These are phyloP conservation scores for Botrytis paeoniae DNA, from an alignment of 2,329 filamentous ascomycete genomes.

Conservation along the genomic window DNA sequence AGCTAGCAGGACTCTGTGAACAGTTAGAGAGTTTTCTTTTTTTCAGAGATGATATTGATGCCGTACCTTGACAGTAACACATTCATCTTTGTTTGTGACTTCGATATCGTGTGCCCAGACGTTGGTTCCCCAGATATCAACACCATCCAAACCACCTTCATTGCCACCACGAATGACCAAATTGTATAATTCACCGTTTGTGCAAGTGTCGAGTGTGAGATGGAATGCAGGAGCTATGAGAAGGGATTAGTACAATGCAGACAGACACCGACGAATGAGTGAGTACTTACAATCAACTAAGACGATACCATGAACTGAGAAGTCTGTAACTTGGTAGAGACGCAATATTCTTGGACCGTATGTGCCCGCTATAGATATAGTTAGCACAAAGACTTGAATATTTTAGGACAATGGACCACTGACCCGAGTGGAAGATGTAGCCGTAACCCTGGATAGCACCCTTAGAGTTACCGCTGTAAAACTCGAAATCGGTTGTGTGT, in stretches of 20 bases:
- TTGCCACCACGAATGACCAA: conserved; percentile 53
- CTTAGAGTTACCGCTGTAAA: conserved; percentile 50
- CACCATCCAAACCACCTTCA: conserved; percentile 52
- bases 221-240: conserved; percentile 38
- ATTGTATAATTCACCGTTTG: conserved; percentile 53
- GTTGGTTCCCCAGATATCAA: conserved; percentile 53
- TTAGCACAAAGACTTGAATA: background rate
- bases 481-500: conserved; percentile 50
- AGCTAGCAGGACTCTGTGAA: conserved; percentile 49
- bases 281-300: conserved; percentile 28
- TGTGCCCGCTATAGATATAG: conserved; percentile 6
- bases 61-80: conserved; percentile 51
- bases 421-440: conserved; percentile 45
- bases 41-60: background rate
- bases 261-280: no score
- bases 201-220: conserved; percentile 49
- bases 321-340: conserved; percentile 25
- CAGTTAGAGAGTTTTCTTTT: background rate
- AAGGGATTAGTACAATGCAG: conserved; percentile 1
- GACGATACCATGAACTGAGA: conserved; percentile 31
- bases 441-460: conserved; percentile 53
- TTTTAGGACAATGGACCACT: conserved; percentile 22
- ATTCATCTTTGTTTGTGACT: conserved; percentile 62
- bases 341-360: conserved; percentile 30
- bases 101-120: conserved; percentile 58